phyloP scores from a whole-genome alignment of 1,284 basidiomycete species.

The Xerocomus amazonicus region DNA sequence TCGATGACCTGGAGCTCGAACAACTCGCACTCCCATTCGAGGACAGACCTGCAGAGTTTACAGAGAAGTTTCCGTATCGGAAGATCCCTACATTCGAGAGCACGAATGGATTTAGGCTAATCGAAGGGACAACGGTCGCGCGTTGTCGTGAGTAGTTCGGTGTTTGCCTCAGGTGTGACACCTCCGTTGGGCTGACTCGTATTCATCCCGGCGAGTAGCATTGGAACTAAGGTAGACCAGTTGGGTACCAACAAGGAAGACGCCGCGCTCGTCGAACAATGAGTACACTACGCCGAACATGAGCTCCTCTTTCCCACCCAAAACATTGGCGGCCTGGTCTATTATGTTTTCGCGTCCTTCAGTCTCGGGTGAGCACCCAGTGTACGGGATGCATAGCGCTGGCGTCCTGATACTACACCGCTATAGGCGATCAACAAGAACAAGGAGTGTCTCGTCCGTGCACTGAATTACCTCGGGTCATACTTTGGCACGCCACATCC shows the following conservation, averaged over 20 bases:
- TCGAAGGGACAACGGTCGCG: conserved; percentile 57
- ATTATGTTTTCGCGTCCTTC: conserved; percentile 8
- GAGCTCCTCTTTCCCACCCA: conserved; percentile 32
- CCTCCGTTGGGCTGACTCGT: not conserved
- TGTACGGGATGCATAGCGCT: too few species aligned
- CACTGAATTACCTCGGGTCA: conserved; percentile 42
- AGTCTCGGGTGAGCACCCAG: conserved; percentile 8
- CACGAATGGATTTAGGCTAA: conserved; percentile 47
- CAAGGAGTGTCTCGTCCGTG: conserved; percentile 19
- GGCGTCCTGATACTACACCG: not conserved
- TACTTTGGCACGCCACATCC: conserved; percentile 43
- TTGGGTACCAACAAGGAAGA: conserved; percentile 45
- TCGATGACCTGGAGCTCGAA: conserved; percentile 11
- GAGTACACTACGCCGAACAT: conserved; percentile 49
- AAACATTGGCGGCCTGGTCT: conserved; percentile 5
- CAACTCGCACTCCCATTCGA: conserved; percentile 7
- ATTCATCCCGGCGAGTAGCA: conserved; percentile 39
- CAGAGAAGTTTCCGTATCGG: conserved; percentile 42
- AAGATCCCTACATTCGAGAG: conserved; percentile 54
- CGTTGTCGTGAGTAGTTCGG: conserved; percentile 48
- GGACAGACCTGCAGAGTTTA: conserved; percentile 41
- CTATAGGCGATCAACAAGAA: conserved; percentile 7
- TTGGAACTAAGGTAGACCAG: conserved; percentile 48
- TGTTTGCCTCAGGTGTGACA: rapidly evolving
- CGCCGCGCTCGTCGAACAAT: conserved; percentile 49